These are phyloP conservation scores for Aspergillus proliferans DNA, from an alignment of 2,329 filamentous ascomycete genomes.

Conservation along the genomic window DNA sequence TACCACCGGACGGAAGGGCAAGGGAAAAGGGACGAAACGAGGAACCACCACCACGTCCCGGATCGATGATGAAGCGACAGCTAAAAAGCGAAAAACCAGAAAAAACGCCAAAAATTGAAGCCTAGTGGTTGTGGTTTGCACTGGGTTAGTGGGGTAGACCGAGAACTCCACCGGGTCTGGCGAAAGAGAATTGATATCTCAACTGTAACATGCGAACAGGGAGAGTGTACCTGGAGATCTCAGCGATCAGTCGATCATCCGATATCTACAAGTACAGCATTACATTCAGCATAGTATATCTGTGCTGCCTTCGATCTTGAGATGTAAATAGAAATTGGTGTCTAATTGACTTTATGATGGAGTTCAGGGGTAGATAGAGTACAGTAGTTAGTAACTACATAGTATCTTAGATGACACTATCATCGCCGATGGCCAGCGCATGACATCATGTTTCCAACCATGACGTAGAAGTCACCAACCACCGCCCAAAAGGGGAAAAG, in stretches of 20 bases:
- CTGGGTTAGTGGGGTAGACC: constrained; percentile 1
- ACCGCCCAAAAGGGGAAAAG: no score
- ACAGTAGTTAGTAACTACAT: no score
- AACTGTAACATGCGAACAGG: no score
- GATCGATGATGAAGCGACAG: constrained; percentile 9
- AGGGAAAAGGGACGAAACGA: constrained; percentile 13
- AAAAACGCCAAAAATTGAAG: constrained; percentile 4
- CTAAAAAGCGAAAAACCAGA: constrained; percentile 22
- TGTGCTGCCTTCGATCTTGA: neutral
- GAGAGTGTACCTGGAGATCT: neutral
- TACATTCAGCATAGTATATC: neutral
- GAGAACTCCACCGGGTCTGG: no score
- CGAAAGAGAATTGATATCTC: no score
- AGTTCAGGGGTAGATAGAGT: no score
- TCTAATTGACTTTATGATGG: no score
- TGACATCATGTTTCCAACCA: no score
- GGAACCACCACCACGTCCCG: constrained; percentile 1
- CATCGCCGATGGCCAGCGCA: no score
- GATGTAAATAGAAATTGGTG: no score
- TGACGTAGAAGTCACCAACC: no score
- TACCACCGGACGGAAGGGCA: constrained; percentile 8
- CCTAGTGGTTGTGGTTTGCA: neutral
- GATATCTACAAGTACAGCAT: neutral
- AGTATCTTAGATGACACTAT: no score
- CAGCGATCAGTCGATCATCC: constrained; percentile 5